phyloP scores from a whole-genome alignment of 192 early-diverging fungal species.

The Podila clonocystis region DNA sequence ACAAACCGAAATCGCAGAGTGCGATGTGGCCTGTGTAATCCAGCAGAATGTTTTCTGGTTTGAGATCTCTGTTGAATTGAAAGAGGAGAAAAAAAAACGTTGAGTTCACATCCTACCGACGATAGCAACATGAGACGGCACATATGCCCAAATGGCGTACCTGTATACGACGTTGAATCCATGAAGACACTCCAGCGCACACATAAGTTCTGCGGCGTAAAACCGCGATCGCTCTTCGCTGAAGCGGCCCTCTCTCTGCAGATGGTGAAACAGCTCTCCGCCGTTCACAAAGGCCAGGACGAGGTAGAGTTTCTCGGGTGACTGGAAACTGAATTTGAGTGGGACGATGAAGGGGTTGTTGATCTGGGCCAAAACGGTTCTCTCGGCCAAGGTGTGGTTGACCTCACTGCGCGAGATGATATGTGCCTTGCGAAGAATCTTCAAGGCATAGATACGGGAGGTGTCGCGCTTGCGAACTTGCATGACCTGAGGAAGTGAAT shows the following conservation, averaged over 20 bases:
- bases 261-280: constrained; percentile 96
- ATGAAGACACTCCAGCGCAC: constrained; percentile 93
- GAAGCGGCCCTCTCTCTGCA: constrained; percentile 90
- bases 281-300: constrained; percentile 96
- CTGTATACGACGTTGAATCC: constrained; percentile 81
- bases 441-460: constrained; percentile 97
- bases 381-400: constrained; percentile 93
- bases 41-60: constrained; percentile 95
- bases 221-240: constrained; percentile 90
- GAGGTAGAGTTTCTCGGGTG: constrained; percentile 93
- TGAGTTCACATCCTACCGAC: constrained; percentile 19
- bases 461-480: constrained; percentile 94
- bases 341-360: constrained; percentile 95
- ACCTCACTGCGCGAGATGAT: constrained; percentile 95
- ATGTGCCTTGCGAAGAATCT: constrained; percentile 92
- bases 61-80: constrained; percentile 85
- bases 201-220: constrained; percentile 93
- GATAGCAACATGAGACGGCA: constrained; percentile 52
- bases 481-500: constrained; percentile 65
- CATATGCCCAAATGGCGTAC: constrained; percentile 11
- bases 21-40: constrained; percentile 96
- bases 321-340: constrained; percentile 95
- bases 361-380: constrained; percentile 89
- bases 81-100: constrained; percentile 53
- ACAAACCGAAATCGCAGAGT: constrained; percentile 94